Conservation (phyloP, 768 basidiomycete genomes). For the Sarcodon sp. region DNA sequence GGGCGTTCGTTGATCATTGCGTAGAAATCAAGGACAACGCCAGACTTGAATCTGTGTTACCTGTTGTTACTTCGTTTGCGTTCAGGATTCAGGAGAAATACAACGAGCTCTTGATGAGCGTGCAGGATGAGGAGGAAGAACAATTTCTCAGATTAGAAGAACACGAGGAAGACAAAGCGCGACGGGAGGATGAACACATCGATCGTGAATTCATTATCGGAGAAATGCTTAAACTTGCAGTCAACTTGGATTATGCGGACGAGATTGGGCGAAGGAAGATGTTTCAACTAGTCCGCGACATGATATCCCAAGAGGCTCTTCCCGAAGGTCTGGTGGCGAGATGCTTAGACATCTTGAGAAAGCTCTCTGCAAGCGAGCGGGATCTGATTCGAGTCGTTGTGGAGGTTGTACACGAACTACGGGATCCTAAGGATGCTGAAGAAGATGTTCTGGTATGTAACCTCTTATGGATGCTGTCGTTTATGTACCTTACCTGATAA, state of each 20-base stretch:
- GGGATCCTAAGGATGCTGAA: slow-evolving; percentile 38
- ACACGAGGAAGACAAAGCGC: slow-evolving; percentile 23
- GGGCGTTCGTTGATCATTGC: slow-evolving; percentile 77
- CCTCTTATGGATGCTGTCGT: not conserved
- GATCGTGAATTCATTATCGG: slow-evolving; percentile 59
- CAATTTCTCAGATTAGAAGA: slow-evolving; percentile 13
- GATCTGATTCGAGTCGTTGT: slow-evolving; percentile 85
- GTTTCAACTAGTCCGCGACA: slow-evolving; percentile 79
- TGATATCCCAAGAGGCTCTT: slow-evolving; percentile 62
- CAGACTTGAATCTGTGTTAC: slow-evolving; percentile 58
- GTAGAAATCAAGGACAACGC: slow-evolving; percentile 41
- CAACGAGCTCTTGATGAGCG: slow-evolving; percentile 42
- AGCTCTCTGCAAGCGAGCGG: slow-evolving; percentile 58
- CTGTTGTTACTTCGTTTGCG: slow-evolving; percentile 77
- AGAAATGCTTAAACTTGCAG: slow-evolving; percentile 70
- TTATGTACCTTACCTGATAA: not conserved
- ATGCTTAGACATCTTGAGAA: slow-evolving; percentile 76
- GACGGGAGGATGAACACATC: slow-evolving; percentile 32
- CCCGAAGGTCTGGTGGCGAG: slow-evolving; percentile 57
- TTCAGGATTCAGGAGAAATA: slow-evolving; percentile 61
- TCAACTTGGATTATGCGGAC: slow-evolving; percentile 81
- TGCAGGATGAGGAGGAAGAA: slow-evolving; percentile 24
- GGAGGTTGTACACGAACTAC: slow-evolving; percentile 73
- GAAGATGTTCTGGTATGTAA: slow-evolving; percentile 12
- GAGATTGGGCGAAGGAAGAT: slow-evolving; percentile 85